A percentile compares a stretch with the other conserved stretches of the same genome.
Conservation (phyloP, 140 eudicot species). For the Anethum foeniculum region DNA sequence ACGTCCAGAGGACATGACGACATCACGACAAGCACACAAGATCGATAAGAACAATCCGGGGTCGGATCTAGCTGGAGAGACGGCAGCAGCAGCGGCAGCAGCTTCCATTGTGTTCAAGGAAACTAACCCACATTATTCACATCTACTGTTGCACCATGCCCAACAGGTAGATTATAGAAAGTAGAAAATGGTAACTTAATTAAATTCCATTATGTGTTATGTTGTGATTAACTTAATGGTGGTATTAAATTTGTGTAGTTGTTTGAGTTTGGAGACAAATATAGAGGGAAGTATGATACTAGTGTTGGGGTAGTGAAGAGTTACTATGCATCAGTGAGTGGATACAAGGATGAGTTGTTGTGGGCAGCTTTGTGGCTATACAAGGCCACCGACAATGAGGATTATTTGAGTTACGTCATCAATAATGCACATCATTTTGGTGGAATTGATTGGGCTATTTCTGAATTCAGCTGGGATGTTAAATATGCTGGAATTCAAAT, state of each 20-base stretch:
- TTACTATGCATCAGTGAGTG: conserved; percentile 4
- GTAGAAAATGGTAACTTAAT: not conserved
- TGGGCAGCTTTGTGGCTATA: conserved; percentile 98
- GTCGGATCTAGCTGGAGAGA: conserved; percentile 4
- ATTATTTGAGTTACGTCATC: conserved; percentile 59
- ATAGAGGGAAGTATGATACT: not conserved
- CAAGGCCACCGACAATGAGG: conserved; percentile 76
- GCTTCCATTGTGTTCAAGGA: not conserved
- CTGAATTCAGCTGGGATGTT: conserved; percentile 3
- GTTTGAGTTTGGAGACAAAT: not conserved
- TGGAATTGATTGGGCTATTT: conserved; percentile 1
- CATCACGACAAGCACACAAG: conserved; percentile 1
- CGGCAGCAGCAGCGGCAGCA: not conserved
- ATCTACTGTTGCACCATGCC: not conserved
- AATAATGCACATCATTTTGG: not conserved
- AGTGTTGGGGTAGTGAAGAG: not conserved
- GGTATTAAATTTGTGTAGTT: not conserved
- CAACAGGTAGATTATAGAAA: not conserved
- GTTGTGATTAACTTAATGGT: not conserved
- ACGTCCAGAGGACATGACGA: conserved; percentile 4
- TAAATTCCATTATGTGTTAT: not conserved
- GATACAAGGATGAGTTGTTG: conserved; percentile 67
- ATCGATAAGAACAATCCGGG: not conserved
- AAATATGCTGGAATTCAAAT: conserved; percentile 4
- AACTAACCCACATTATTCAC: not conserved